A percentile compares a stretch with the other conserved stretches of the same genome.
phyloP scores from a whole-genome alignment of 495 filamentous ascomycete genomes.

The Pseudoneurospora amorphoporcata region DNA sequence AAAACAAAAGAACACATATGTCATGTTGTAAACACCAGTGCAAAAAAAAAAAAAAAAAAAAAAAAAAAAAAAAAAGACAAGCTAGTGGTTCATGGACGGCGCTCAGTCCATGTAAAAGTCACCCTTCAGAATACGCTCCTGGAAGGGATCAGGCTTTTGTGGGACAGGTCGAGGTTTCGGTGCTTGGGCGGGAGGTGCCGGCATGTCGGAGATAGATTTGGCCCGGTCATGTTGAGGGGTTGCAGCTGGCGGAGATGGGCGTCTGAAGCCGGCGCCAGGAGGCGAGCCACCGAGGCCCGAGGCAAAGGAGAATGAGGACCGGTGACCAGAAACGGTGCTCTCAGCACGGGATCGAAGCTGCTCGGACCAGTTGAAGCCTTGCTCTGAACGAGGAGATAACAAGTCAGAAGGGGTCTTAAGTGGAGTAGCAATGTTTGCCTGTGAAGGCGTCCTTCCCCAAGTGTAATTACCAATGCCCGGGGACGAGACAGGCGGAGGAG shows the following conservation, averaged over 20 bases:
- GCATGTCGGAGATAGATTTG: conserved; percentile 62
- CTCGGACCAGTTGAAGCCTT: conserved; percentile 90
- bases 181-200: conserved; percentile 44
- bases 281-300: conserved; percentile 25
- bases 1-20: not conserved
- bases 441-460: conserved; percentile 24
- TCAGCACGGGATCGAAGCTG: conserved; percentile 83
- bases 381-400: conserved; percentile 51
- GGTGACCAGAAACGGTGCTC: conserved; percentile 53
- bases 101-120: conserved; percentile 97
- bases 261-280: conserved; percentile 27
- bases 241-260: conserved; percentile 14
- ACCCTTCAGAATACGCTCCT: conserved; percentile 92
- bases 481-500: conserved; percentile 11
- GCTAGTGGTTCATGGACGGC: not conserved
- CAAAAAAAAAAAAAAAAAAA: not conserved
- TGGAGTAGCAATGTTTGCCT: conserved; percentile 44
- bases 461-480: conserved; percentile 15
- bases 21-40: not conserved
- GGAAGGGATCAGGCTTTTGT: conserved; percentile 75
- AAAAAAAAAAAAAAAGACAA: not conserved
- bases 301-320: conserved; percentile 32
- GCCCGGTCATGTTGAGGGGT: conserved; percentile 52
- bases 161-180: conserved; percentile 30
- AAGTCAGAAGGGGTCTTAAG: conserved; percentile 51